Evolutionary conservation across 2,329 filamentous ascomycete species (phyloP).

Genomic region (Neopestalotiopsis sp.): DNA sequence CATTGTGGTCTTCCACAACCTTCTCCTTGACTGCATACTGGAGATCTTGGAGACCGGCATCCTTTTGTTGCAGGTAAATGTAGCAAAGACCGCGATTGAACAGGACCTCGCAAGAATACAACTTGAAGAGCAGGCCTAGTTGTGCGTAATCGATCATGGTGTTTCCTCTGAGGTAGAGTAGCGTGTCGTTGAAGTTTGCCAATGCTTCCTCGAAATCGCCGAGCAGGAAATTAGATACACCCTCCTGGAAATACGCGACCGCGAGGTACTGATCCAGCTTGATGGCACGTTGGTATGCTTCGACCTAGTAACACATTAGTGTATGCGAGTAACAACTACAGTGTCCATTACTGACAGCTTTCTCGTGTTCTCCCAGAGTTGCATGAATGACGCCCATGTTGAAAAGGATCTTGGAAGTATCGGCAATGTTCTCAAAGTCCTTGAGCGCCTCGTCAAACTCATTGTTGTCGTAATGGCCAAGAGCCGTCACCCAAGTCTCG

Average conservation of each 20-base stretch:
- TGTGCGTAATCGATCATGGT: slow-evolving; percentile 98
- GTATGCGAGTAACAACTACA: neutral
- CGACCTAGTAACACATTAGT: slow-evolving; percentile 65
- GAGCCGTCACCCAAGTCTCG: slow-evolving; percentile 94
- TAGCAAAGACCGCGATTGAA: slow-evolving; percentile 98
- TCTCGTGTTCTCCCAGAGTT: slow-evolving; percentile 92
- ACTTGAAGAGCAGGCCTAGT: slow-evolving; percentile 90
- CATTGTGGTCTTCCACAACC: slow-evolving; percentile 93
- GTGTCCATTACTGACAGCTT: slow-evolving; percentile 71
- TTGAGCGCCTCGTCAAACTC: slow-evolving; percentile 90
- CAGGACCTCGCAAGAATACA: slow-evolving; percentile 96
- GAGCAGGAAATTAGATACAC: slow-evolving; percentile 95
- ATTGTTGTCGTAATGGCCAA: slow-evolving; percentile 93
- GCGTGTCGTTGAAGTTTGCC: slow-evolving; percentile 97
- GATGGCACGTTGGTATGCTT: slow-evolving; percentile 92
- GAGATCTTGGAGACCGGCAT: slow-evolving; percentile 89
- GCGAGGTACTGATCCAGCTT: slow-evolving; percentile 93
- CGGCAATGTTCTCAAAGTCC: slow-evolving; percentile 84
- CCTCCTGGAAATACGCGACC: slow-evolving; percentile 97
- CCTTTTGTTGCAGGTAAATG: slow-evolving; percentile 92
- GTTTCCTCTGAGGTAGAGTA: slow-evolving; percentile 93
- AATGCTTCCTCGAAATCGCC: slow-evolving; percentile 97
- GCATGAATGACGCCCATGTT: slow-evolving; percentile 98
- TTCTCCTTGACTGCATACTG: slow-evolving; percentile 93
- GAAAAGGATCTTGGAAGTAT: slow-evolving; percentile 98